These are phyloP conservation scores for Grosmannia huntii DNA, from an alignment of 2,329 filamentous ascomycete species.

Conservation along the genomic window DNA sequence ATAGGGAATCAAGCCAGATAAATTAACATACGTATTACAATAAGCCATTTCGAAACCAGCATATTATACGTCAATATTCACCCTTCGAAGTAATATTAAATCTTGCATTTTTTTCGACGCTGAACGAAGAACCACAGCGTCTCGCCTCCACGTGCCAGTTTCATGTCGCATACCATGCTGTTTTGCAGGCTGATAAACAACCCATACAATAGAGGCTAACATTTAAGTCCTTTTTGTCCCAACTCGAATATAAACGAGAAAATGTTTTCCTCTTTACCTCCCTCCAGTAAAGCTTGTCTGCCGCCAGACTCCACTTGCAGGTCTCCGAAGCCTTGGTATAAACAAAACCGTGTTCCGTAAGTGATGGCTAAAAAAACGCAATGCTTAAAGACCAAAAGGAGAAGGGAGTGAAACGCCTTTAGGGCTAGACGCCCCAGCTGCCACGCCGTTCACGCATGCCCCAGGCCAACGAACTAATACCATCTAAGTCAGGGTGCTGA, in stretches of 20 bases:
- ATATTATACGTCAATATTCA: too few relatives aligned
- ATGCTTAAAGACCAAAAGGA: background rate
- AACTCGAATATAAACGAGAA: too few relatives aligned
- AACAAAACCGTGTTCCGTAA: background rate
- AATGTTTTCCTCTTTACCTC: too few relatives aligned
- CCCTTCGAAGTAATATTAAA: background rate
- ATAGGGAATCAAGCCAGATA: background rate
- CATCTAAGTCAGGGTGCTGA: slow-evolving; percentile 65
- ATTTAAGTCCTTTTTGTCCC: too few relatives aligned
- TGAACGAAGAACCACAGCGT: background rate
- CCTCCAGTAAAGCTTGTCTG: background rate
- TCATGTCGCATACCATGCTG: background rate
- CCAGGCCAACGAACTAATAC: slow-evolving; percentile 49
- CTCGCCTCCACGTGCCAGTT: background rate
- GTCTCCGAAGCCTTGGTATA: background rate
- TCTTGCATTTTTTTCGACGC: background rate
- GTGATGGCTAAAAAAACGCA: background rate
- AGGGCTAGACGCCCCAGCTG: slow-evolving; percentile 54
- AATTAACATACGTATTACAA: background rate
- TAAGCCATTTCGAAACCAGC: background rate
- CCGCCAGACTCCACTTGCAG: background rate
- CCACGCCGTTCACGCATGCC: slow-evolving; percentile 54
- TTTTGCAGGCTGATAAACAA: background rate
- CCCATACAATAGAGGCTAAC: too few relatives aligned
- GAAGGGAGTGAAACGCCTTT: background rate